Evolutionary conservation across 176 grass and related monocot genomes (phyloP).

Genomic region (Avena sativa): DNA sequence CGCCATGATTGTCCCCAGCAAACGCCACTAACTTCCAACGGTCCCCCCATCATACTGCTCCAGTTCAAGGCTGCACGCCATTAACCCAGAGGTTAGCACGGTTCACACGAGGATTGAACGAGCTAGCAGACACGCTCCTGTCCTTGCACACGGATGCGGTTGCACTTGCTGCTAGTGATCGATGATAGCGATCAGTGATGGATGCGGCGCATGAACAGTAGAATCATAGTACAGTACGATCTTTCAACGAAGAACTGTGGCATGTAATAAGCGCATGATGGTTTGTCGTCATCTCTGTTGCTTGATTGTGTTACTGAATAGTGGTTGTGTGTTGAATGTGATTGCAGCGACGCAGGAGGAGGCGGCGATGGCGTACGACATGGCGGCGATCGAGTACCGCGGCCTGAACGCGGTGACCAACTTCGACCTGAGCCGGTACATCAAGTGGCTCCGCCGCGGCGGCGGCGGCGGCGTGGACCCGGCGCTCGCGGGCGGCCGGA

Average conservation of each 20-base stretch:
- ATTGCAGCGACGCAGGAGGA: constrained; percentile 87
- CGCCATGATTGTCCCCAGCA: constrained; percentile 7
- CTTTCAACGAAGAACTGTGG: not conserved
- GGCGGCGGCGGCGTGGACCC: not conserved
- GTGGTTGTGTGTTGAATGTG: not conserved
- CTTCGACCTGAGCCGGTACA: constrained; percentile 91
- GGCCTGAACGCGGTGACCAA: constrained; percentile 92
- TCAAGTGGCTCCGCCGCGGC: constrained; percentile 72
- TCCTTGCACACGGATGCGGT: not conserved
- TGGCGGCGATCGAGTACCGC: constrained; percentile 91
- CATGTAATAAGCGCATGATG: not conserved
- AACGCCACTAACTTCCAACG: constrained; percentile 53
- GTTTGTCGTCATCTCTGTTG: not conserved
- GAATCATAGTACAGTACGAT: not conserved
- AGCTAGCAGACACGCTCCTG: not conserved
- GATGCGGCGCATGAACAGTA: not conserved
- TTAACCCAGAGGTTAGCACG: constrained; percentile 25
- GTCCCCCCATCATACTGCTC: constrained; percentile 18
- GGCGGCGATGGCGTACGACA: constrained; percentile 91
- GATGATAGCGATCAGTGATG: not conserved
- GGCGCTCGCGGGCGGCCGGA: constrained; percentile 21
- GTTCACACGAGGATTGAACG: not conserved
- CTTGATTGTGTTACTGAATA: not conserved
- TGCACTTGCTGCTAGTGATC: not conserved
- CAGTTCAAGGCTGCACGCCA: constrained; percentile 34